Percentiles rank a stretch among this genome's conserved stretches.
Conservation (phyloP, 176 grass and related monocot species). For the Dendrocalamus sinicus region DNA sequence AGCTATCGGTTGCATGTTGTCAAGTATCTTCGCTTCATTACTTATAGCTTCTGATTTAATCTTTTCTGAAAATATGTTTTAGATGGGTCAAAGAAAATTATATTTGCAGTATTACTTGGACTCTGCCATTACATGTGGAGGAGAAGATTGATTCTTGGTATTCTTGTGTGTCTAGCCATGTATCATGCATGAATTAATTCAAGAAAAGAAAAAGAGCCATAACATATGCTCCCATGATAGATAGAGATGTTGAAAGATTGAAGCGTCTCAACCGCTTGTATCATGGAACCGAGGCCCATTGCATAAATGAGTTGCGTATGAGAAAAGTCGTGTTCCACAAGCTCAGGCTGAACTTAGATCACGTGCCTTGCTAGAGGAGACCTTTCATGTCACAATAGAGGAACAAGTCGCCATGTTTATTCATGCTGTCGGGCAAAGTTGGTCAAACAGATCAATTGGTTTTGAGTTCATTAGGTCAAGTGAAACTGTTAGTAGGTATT, state of each 20-base stretch:
- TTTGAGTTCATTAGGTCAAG: not conserved
- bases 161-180: not conserved
- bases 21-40: no score
- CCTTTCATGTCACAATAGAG: not conserved
- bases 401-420: conserved; percentile 12
- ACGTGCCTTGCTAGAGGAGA: not conserved
- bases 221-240: not conserved
- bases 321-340: not conserved
- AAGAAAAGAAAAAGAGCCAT: not conserved
- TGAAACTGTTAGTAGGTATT: not conserved
- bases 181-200: not conserved
- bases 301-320: not conserved
- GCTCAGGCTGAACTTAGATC: not conserved
- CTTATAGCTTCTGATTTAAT: no score
- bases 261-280: not conserved
- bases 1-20: no score
- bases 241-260: not conserved
- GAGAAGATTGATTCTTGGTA: not conserved
- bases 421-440: not conserved
- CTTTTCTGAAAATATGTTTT: no score
- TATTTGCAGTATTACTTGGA: not conserved
- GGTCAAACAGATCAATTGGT: conserved; percentile 2
- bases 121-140: not conserved
- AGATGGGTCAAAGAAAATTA: conserved; percentile 11
- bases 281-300: not conserved